phyloP scores from a whole-genome alignment of 495 filamentous ascomycete species.

The Penicillium robsamsonii region DNA sequence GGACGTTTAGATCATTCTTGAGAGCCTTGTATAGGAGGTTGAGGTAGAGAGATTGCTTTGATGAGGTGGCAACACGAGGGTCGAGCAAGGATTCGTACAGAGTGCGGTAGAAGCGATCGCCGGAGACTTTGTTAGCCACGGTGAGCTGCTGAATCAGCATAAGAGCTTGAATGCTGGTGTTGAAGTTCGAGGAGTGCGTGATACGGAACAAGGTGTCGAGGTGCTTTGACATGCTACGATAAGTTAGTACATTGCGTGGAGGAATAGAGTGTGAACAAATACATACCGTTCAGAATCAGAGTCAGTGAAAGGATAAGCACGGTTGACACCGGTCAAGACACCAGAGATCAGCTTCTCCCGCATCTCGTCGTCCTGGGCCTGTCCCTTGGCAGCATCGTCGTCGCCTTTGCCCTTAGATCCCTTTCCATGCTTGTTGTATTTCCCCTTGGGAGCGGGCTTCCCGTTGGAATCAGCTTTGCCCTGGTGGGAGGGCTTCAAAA shows the following conservation, averaged over 20 bases:
- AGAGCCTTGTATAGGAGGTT: conserved; percentile 86
- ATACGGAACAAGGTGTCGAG: conserved; percentile 92
- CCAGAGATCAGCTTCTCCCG: conserved; percentile 88
- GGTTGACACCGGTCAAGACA: conserved; percentile 89
- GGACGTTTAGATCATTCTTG: conserved; percentile 80
- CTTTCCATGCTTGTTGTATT: conserved; percentile 30
- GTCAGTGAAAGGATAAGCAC: conserved; percentile 88
- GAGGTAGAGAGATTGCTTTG: conserved; percentile 92
- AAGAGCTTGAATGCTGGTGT: conserved; percentile 93
- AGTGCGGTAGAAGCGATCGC: conserved; percentile 90
- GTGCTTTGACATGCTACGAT: conserved; percentile 69
- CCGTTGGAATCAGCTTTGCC: conserved; percentile 15
- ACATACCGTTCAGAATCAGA: conserved; percentile 70
- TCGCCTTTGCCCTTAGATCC: conserved; percentile 7
- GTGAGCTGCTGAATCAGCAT: conserved; percentile 95
- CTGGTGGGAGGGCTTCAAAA: conserved; percentile 61
- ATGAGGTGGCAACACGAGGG: conserved; percentile 79
- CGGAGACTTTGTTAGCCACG: conserved; percentile 67
- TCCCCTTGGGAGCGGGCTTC: conserved; percentile 30
- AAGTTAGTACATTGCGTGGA: conserved; percentile 18
- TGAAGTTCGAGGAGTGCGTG: conserved; percentile 97
- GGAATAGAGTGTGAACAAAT: not conserved
- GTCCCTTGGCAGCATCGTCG: conserved; percentile 18
- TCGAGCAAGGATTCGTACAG: conserved; percentile 94
- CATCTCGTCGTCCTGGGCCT: conserved; percentile 59